phyloP scores from a whole-genome alignment of 768 basidiomycete species.

The Phlebiopsis gigantea region DNA sequence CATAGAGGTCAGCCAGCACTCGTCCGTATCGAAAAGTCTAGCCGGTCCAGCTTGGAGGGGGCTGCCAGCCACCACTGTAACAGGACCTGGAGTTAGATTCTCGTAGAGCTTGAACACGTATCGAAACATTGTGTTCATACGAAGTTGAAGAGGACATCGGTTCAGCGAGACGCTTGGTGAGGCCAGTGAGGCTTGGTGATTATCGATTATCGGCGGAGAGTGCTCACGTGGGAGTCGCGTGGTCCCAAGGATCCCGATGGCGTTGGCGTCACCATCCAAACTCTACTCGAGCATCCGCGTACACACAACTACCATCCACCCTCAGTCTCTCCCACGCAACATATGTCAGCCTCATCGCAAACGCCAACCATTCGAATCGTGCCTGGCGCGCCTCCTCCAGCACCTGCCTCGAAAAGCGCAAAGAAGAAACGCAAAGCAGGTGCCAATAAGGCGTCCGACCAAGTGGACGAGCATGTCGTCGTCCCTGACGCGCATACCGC shows the following conservation, averaged over 20 bases:
- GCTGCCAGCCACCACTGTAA: too few relatives aligned
- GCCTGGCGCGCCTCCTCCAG: slow-evolving; percentile 71
- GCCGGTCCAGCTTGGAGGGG: too few relatives aligned
- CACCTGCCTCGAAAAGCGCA: slow-evolving; percentile 48
- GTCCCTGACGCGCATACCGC: slow-evolving; percentile 43
- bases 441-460: slow-evolving; percentile 35
- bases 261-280: slow-evolving; percentile 2
- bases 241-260: not conserved
- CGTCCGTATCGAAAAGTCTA: too few relatives aligned
- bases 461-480: slow-evolving; percentile 41
- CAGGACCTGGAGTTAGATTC: too few relatives aligned
- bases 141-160: too few relatives aligned
- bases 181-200: too few relatives aligned
- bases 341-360: slow-evolving; percentile 31
- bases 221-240: not conserved
- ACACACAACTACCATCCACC: slow-evolving; percentile 3
- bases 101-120: too few relatives aligned
- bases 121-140: too few relatives aligned
- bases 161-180: too few relatives aligned
- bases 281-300: slow-evolving; percentile 4
- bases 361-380: slow-evolving; percentile 46
- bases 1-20: too few relatives aligned
- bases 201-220: too few relatives aligned
- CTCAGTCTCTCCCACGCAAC: not conserved
- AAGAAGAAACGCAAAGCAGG: slow-evolving; percentile 64